Conservation (phyloP, 306 rosid genomes). For the Prinsepia uniflora region DNA sequence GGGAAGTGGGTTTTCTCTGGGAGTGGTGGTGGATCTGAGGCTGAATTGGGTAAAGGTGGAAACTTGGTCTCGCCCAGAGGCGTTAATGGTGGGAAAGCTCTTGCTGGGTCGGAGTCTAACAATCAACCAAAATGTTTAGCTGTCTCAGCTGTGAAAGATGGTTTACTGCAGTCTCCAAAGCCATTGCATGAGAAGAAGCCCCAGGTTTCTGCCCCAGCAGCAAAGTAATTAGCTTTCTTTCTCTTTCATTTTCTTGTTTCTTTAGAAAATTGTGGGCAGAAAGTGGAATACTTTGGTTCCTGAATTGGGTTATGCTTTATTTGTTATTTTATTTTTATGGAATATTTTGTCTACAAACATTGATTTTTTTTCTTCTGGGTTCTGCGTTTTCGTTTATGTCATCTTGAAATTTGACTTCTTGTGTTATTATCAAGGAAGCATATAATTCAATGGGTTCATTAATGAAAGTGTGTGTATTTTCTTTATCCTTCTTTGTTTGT, state of each 20-base stretch:
- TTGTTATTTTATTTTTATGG: too few relatives aligned
- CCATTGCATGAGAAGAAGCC: constrained; percentile 66
- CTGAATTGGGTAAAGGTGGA: constrained; percentile 48
- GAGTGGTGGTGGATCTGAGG: constrained; percentile 60
- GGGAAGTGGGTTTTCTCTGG: constrained; percentile 70
- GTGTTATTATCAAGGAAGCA: not conserved
- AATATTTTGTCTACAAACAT: not conserved
- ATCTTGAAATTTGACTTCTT: not conserved
- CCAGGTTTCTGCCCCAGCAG: constrained; percentile 62
- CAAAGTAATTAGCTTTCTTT: constrained; percentile 45
- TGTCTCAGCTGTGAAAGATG: constrained; percentile 48
- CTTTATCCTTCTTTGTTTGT: constrained; percentile 2
- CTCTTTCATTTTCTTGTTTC: constrained; percentile 1
- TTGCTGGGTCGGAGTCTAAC: constrained; percentile 36
- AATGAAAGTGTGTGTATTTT: not conserved
- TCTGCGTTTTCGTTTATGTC: not conserved
- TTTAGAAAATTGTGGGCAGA: not conserved
- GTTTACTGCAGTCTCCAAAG: constrained; percentile 47
- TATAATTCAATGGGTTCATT: not conserved
- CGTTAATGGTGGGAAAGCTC: constrained; percentile 28
- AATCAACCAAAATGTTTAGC: constrained; percentile 41
- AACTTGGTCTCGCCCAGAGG: constrained; percentile 61
- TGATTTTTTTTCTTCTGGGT: constrained; percentile 4
- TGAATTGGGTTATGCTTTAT: not conserved
- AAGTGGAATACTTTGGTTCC: not conserved